Conservation (phyloP, 2,329 filamentous ascomycete genomes). For the Colletotrichum spinosum region DNA sequence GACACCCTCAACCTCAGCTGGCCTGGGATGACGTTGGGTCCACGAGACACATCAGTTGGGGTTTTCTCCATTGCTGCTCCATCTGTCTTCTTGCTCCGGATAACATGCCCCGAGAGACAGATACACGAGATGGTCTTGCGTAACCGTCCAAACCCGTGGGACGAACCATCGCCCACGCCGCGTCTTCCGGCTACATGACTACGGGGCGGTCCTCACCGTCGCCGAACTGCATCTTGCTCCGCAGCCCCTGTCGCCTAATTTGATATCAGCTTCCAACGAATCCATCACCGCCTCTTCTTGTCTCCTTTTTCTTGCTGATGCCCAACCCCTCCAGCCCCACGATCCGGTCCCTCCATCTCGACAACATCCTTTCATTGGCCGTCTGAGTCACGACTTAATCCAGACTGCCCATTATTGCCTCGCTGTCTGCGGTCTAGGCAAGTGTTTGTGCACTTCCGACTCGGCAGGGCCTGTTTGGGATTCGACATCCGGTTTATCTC, state of each 20-base stretch:
- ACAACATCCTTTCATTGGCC: conserved; percentile 25
- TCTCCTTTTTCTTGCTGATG: conserved; percentile 26
- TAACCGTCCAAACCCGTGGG: conserved; percentile 7
- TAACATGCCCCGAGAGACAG: neutral
- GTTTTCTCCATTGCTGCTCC: conserved; percentile 1
- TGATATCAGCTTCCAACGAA: conserved; percentile 9
- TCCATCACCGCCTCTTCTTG: conserved; percentile 31
- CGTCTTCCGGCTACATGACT: conserved; percentile 7
- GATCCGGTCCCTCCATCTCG: conserved; percentile 1
- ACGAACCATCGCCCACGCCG: conserved; percentile 6
- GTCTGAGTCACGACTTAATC: conserved; percentile 3
- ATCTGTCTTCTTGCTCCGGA: conserved; percentile 2
- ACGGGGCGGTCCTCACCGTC: neutral
- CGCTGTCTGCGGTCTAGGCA: conserved; percentile 13
- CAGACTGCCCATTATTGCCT: conserved; percentile 25
- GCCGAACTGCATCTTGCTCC: conserved; percentile 13
- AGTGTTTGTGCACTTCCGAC: conserved; percentile 17
- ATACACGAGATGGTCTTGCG: conserved; percentile 23
- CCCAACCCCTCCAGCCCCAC: conserved; percentile 27
- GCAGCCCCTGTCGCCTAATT: conserved; percentile 4
- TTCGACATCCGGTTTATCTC: neutral
- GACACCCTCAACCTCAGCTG: conserved; percentile 16
- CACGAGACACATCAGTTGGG: conserved; percentile 5
- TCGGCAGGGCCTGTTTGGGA: conserved; percentile 26
- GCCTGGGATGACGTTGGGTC: conserved; percentile 27